Percentiles rank a stretch among this genome's conserved stretches.
These are phyloP conservation scores for Metschnikowia similis DNA, from an alignment of 805 yeast genomes.

Conservation along the genomic window DNA sequence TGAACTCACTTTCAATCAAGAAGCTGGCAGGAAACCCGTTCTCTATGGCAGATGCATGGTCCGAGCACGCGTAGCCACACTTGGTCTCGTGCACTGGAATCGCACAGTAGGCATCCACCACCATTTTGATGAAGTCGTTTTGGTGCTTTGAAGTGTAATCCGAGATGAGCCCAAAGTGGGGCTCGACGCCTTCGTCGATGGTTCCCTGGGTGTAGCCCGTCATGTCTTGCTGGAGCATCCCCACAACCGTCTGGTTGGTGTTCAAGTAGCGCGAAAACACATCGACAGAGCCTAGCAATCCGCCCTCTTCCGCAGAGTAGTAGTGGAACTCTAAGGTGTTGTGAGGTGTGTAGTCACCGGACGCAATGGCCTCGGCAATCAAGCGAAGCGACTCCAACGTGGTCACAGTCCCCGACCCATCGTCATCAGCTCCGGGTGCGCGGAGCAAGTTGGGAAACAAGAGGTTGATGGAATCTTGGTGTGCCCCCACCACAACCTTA, in stretches of 20 bases:
- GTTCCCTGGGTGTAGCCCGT: constrained; percentile 68
- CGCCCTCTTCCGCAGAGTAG: constrained; percentile 94
- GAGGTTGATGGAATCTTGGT: constrained; percentile 79
- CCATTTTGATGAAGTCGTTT: constrained; percentile 55
- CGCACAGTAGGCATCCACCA: constrained; percentile 58
- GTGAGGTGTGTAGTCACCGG: constrained; percentile 45
- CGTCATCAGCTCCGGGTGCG: constrained; percentile 96
- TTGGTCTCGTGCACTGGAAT: constrained; percentile 70
- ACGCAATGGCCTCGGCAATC: constrained; percentile 36
- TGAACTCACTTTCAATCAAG: constrained; percentile 72
- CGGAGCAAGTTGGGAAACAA: constrained; percentile 61
- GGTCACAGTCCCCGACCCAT: constrained; percentile 84
- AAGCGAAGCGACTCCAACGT: constrained; percentile 70
- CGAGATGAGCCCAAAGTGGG: constrained; percentile 73
- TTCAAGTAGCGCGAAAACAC: constrained; percentile 56
- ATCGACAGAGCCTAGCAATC: constrained; percentile 79
- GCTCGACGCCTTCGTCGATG: constrained; percentile 47
- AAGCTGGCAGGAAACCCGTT: constrained; percentile 83
- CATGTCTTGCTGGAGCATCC: constrained; percentile 95
- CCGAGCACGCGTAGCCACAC: constrained; percentile 94
- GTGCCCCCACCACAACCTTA: constrained; percentile 79
- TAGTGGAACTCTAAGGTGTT: constrained; percentile 90
- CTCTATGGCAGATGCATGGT: constrained; percentile 81
- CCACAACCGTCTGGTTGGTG: constrained; percentile 52
- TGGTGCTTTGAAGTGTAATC: constrained; percentile 60